A percentile compares a stretch with the other conserved stretches of the same genome.
Conservation (phyloP, 495 filamentous ascomycete genomes). For the Aspergillus haitiensis region DNA sequence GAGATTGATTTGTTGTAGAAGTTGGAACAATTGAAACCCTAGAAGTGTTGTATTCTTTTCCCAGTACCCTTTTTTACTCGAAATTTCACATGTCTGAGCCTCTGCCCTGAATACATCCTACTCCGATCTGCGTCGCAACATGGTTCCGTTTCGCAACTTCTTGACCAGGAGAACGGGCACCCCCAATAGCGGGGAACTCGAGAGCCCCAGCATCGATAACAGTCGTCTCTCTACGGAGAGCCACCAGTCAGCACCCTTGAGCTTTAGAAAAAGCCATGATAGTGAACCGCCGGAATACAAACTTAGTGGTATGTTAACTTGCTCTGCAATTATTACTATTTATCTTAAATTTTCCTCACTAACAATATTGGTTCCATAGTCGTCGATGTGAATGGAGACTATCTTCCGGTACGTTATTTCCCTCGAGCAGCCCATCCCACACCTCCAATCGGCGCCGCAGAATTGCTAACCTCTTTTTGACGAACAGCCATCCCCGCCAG, state of each 20-base stretch:
- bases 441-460: neutral
- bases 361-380: no score
- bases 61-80: neutral
- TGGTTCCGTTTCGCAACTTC: constrained; percentile 76
- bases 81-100: neutral
- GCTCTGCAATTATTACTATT: neutral
- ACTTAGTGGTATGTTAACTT: constrained; percentile 68
- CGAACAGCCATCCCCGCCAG: constrained; percentile 79
- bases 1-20: constrained; percentile 23
- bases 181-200: constrained; percentile 44
- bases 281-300: constrained; percentile 73
- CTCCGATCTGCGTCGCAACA: constrained; percentile 32
- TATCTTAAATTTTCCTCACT: constrained; percentile 4
- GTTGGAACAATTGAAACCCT: neutral
- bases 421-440: constrained; percentile 1
- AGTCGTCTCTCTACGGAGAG: constrained; percentile 46
- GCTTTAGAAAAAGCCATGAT: constrained; percentile 57
- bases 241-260: constrained; percentile 48
- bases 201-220: constrained; percentile 48
- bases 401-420: constrained; percentile 72
- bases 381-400: constrained; percentile 94
- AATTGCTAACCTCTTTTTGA: constrained; percentile 22
- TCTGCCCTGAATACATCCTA: neutral
- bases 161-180: constrained; percentile 60
- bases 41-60: neutral